Percentiles rank a stretch among this genome's conserved stretches.
phyloP scores from a whole-genome alignment of 2,329 filamentous ascomycete genomes.

The Chlorencoelia australis region DNA sequence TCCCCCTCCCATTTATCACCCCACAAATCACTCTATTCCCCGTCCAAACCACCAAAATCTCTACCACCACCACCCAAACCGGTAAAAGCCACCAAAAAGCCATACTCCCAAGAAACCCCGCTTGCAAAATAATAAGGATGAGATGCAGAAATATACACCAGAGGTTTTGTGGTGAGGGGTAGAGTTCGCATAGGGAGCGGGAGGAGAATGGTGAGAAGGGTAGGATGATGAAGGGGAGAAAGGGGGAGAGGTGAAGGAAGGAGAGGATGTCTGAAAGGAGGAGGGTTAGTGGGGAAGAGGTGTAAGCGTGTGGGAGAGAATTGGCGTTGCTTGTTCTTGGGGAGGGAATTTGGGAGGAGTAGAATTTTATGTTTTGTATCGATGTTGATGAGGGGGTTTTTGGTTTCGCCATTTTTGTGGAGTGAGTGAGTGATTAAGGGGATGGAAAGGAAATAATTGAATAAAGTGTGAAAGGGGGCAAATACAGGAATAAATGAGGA shows the following conservation, averaged over 20 bases:
- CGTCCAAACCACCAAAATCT: constrained; percentile 35
- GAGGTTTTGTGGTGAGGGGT: constrained; percentile 45
- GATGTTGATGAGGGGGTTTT: constrained; percentile 37
- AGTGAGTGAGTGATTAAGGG: no score
- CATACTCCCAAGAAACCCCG: constrained; percentile 48
- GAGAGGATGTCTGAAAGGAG: constrained; percentile 2
- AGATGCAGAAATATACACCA: constrained; percentile 47
- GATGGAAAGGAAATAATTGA: no score
- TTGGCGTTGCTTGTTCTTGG: constrained; percentile 31
- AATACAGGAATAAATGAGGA: no score
- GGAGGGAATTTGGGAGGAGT: constrained; percentile 45
- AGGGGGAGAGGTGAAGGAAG: constrained; percentile 26
- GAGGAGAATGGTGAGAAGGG: not conserved
- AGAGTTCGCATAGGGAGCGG: constrained; percentile 46
- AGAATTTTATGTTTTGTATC: constrained; percentile 50
- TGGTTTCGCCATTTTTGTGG: not conserved
- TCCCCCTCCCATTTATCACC: constrained; percentile 41
- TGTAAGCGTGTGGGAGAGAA: constrained; percentile 7
- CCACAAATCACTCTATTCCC: constrained; percentile 42
- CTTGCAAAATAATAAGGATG: constrained; percentile 48
- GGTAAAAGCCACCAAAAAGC: constrained; percentile 40
- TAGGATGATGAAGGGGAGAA: constrained; percentile 20
- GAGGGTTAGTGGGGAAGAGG: constrained; percentile 11
- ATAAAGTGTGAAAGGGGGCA: no score
- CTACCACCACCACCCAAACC: constrained; percentile 35